Conservation (phyloP, 495 filamentous ascomycete species). For the Xylaria castorea region DNA sequence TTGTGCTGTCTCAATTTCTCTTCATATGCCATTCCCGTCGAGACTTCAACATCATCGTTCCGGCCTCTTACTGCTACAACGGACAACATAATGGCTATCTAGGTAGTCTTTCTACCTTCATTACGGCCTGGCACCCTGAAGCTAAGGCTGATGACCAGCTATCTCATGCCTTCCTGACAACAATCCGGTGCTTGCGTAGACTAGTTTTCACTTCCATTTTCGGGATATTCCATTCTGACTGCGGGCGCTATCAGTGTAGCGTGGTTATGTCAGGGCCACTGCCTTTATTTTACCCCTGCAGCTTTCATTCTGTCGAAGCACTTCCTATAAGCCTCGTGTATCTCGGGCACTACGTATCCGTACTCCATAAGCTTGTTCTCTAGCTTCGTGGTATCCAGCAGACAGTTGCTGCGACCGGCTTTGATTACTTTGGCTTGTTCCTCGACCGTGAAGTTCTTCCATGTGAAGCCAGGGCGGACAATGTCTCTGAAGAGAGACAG, state of each 20-base stretch:
- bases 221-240: background rate
- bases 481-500: constrained; percentile 66
- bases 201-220: background rate
- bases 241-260: background rate
- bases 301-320: constrained; percentile 72
- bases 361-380: constrained; percentile 66
- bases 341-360: constrained; percentile 62
- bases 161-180: background rate
- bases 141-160: background rate
- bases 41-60: background rate
- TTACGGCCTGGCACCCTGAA: background rate
- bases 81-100: background rate
- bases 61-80: background rate
- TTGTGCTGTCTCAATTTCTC: background rate
- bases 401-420: constrained; percentile 69
- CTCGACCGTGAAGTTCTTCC: constrained; percentile 71
- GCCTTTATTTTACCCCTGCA: constrained; percentile 54
- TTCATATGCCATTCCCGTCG: background rate
- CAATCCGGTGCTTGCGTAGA: background rate
- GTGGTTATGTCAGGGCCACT: background rate
- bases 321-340: constrained; percentile 64
- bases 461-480: constrained; percentile 64
- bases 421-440: constrained; percentile 72
- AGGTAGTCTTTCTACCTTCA: no score
- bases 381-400: constrained; percentile 67